Evolutionary conservation across 768 basidiomycete genomes (phyloP), one percentile per base, ranked within the genome.

Genomic region (Erythrobasidium yunnanense): DNA sequence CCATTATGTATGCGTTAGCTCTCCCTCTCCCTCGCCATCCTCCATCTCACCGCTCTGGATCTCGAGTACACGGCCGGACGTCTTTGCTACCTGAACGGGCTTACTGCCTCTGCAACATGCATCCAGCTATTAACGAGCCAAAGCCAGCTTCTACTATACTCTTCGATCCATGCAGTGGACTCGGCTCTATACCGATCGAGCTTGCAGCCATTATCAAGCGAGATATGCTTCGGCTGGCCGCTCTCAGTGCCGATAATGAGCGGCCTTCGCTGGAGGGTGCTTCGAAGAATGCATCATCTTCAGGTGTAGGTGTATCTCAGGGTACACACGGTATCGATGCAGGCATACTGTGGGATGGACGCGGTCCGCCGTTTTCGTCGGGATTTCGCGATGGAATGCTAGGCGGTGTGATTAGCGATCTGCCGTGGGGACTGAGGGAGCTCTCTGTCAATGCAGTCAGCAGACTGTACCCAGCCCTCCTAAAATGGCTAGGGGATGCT

Each of bases 171-270:
- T 58, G 56, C 23, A 7, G 18, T 4, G 56, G 56, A 2, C 27
- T 47, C 13, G 56, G 56, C 8, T 58, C 56, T 35, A 58, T 58
- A 42, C 56, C 56, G 18, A 35, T 58, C 22, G 56, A 58, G 47
- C 15, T 58, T 6, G 56, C 56, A 35, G 56, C 38, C 23, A 35
- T 58, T 5, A 23, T 45, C 4, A 20, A 58, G 27, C 56, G 56
- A n/a, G 45, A 47, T 34, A 3, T 18, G 4, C 22, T 35, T 27
- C 11, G 18, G 15, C 22, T 46, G 6, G 13, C 47, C 2, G 27
- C 32, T 7, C 33, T 58, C 15, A 18, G 38, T 15, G 56, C 56
- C 18, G 56, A 58, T 23, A 45, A 58, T 46, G 56, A 58, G 38
- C 42, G 34, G 2, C 56, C 56, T 2, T 58, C 56, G 2, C 4